Conservation (phyloP, 805 yeast species). For the Zygosaccharomyces bisporus region DNA sequence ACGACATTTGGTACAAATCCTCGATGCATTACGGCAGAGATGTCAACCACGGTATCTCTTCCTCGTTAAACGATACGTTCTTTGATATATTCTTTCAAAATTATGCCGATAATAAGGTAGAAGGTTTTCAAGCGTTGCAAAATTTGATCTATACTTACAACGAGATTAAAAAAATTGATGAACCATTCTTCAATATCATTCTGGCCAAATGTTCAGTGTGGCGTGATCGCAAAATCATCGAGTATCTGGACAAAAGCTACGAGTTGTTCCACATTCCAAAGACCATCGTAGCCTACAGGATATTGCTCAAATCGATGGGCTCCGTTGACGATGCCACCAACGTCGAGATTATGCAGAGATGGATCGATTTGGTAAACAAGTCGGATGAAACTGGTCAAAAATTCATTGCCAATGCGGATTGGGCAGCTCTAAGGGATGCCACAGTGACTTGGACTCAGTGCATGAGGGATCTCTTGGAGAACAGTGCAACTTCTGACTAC, state of each 20-base stretch:
- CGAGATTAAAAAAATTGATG: slow-evolving; percentile 59
- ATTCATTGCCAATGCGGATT: slow-evolving; percentile 76
- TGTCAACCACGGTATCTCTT: slow-evolving; percentile 63
- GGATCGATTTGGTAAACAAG: slow-evolving; percentile 51
- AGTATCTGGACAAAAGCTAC: slow-evolving; percentile 60
- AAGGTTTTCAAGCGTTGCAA: slow-evolving; percentile 56
- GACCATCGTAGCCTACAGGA: slow-evolving; percentile 69
- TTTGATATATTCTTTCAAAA: slow-evolving; percentile 63
- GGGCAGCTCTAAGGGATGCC: slow-evolving; percentile 80
- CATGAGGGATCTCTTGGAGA: slow-evolving; percentile 10
- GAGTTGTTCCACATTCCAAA: slow-evolving; percentile 52
- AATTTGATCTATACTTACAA: slow-evolving; percentile 54
- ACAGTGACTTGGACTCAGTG: slow-evolving; percentile 44
- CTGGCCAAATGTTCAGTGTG: slow-evolving; percentile 63
- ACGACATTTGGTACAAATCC: slow-evolving; percentile 60
- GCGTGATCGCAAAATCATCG: slow-evolving; percentile 62
- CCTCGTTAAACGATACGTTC: slow-evolving; percentile 66
- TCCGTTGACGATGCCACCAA: slow-evolving; percentile 50
- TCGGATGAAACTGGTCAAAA: slow-evolving; percentile 51
- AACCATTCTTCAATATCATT: slow-evolving; percentile 76
- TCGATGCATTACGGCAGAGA: slow-evolving; percentile 55
- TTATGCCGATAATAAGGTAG: slow-evolving; percentile 45
- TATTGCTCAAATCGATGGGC: slow-evolving; percentile 69
- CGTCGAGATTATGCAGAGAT: slow-evolving; percentile 51
- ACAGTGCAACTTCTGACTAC: neutral